Evolutionary conservation across 1,284 basidiomycete genomes (phyloP).

Genomic region (Irpex sp.): DNA sequence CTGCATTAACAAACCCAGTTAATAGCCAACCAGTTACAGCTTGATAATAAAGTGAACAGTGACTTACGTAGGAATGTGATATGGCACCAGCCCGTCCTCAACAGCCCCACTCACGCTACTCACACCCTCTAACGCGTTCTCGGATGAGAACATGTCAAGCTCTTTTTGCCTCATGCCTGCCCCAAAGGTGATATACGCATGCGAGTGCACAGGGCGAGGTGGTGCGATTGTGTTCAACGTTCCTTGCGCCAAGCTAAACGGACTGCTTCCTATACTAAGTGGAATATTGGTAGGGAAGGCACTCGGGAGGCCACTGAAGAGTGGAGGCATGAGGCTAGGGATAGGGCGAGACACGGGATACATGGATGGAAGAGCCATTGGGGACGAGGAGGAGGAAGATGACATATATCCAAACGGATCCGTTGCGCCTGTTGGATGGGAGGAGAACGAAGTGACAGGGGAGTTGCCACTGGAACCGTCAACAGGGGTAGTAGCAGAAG

Average conservation of each 20-base stretch:
- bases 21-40: too few relatives aligned
- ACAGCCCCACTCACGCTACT: conserved; percentile 40
- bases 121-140: conserved; percentile 57
- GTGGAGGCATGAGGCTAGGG: neutral
- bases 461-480: neutral
- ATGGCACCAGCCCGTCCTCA: conserved; percentile 60
- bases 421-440: neutral
- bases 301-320: neutral
- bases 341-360: conserved; percentile 1
- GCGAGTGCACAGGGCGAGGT: conserved; percentile 54
- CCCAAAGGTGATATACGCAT: conserved; percentile 80
- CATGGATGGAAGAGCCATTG: conserved; percentile 2
- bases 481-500: conserved; percentile 11
- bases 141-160: conserved; percentile 72
- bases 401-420: conserved; percentile 26
- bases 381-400: neutral
- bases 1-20: conserved; percentile 29
- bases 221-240: conserved; percentile 10
- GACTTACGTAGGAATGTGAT: conserved; percentile 79
- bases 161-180: conserved; percentile 81
- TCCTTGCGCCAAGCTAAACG: neutral
- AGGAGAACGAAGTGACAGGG: neutral
- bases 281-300: conserved; percentile 2
- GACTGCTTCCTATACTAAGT: neutral
- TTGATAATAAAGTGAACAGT: neutral